Base-by-base conservation (phyloP, 2,329 filamentous ascomycete species). In the Helotiales sp. region DNA sequence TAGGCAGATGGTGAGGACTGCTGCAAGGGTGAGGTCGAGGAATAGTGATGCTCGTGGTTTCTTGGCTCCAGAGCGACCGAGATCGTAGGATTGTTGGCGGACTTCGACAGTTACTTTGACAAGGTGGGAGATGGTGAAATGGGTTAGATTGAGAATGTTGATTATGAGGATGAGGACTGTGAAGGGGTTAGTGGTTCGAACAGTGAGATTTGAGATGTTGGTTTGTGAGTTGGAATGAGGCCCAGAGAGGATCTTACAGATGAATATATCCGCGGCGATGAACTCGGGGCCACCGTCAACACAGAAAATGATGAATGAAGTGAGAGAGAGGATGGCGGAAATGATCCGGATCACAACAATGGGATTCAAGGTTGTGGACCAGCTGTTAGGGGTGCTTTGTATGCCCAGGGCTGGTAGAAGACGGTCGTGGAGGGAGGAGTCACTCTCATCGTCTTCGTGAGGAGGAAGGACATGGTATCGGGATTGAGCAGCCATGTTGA, bases 31-130 rank as follows among this genome's bases (percentile, higher is more conserved):
- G 10, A 60, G 27, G 22, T 64, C 63, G 12, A 60, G 24, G 34
- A 44, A 63, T 5, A 31, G 44, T 10, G 52, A 44, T 2, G 58
- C 29, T 53, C 49, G 57, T 6, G 49, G 38, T 27, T 58, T 61
- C 2, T 24, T 34, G 2, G 15, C 4, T 4, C n/a, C 31, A 29
- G 57, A 33, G 19, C 57, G 27, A 12, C 56, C 52, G 19, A 56
- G 29, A 2, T 49, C 51, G 55, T 33, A 56, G 27, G 42, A 9
- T 12, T 54, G 40, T 12, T 54, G 29, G 33, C 61, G 55, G 7
- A 64, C 40, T 30, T 61, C 56, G 24, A 64, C 49, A 12, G 60
- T 61, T 24, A 63, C 46, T 22, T 57, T 57, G 22, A 66, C 52
- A 31, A 64, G 27, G 19, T 63, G 25, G 3, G 56, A 54, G 40